Base-by-base conservation (phyloP, 2,329 filamentous ascomycete genomes). In the Pleomassaria siparia region DNA sequence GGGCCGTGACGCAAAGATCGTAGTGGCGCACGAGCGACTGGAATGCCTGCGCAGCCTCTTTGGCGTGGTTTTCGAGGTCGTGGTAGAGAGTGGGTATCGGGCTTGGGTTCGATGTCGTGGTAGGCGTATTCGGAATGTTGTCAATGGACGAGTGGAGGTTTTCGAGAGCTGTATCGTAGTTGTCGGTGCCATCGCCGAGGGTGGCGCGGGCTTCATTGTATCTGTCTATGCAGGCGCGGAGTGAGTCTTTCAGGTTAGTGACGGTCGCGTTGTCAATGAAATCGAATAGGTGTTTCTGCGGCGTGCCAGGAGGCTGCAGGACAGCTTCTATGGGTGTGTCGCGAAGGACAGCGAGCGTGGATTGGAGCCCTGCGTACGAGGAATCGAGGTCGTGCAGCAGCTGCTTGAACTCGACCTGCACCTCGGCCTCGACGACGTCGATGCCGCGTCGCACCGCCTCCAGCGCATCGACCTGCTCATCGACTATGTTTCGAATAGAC, bases 1-100 rank as follows among this genome's bases (percentile, higher is more conserved):
- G 86, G 1, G 92, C 92, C 1, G 87, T 92, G 12, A 95, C 89
- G 69, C 92, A 96, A 55, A 95, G 83, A 69, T 97, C 92, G 66
- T 96, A 96, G 72, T 97, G 92, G 21, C 81, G 83, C 7, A 90
- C 91, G 3, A 97, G 76, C 1, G 87, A 90, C 47, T 89, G 82
- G 1, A 97, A 81, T 4, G 90, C 80, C 47, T 86, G 80, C 4
- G 91, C 92, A 84, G 95, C 92, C 59, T 86, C 84, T 53, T 88
- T 85, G 0, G 91, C 91, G 57, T 92, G 85, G 12, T 78, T 78
- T 54, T 91, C 84, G 28, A 95, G 78, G 2, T 69, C 64, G 43
- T 72, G 72, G 53, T 80, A 79, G 30, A 79, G 64, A 9, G 63
- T 59, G 0, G 77, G 74, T 36, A 81, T 73, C 0, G 71, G 74